Evolutionary conservation across 140 eudicot genomes (phyloP).

Genomic region (Flaveria floridana): DNA sequence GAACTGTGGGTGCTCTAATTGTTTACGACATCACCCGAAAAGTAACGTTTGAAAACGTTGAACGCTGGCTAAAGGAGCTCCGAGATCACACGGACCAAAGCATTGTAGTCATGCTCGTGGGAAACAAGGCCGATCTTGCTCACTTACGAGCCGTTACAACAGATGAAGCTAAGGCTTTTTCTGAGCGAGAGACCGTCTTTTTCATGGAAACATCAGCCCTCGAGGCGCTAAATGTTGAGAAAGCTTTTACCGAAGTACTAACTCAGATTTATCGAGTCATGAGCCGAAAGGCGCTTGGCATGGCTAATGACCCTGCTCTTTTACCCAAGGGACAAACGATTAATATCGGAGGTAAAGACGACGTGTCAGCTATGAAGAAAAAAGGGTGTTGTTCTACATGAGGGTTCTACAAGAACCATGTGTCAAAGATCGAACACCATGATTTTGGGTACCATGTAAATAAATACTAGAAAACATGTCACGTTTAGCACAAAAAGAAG

Average conservation of each 20-base stretch:
- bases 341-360: constrained; percentile 57
- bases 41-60: constrained; percentile 64
- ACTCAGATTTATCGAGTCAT: constrained; percentile 59
- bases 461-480: constrained; percentile 16
- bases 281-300: constrained; percentile 60
- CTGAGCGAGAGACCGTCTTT: constrained; percentile 50
- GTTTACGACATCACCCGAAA: constrained; percentile 74
- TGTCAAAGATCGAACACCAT: too few relatives aligned
- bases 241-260: constrained; percentile 72
- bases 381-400: constrained; percentile 61
- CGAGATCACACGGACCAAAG: constrained; percentile 61
- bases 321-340: constrained; percentile 68
- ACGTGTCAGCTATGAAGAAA: constrained; percentile 70
- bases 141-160: constrained; percentile 63
- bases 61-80: constrained; percentile 72
- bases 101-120: constrained; percentile 78
- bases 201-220: constrained; percentile 85
- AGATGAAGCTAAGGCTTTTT: constrained; percentile 54
- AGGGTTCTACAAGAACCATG: constrained; percentile 10
- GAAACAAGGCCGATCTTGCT: constrained; percentile 74
- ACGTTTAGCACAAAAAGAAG: neutral
- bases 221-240: constrained; percentile 66
- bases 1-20: constrained; percentile 72
- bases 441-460: constrained; percentile 20
- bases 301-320: constrained; percentile 47